Evolutionary conservation across 1,284 basidiomycete species (phyloP).

Genomic region (Tremellales sp.): DNA sequence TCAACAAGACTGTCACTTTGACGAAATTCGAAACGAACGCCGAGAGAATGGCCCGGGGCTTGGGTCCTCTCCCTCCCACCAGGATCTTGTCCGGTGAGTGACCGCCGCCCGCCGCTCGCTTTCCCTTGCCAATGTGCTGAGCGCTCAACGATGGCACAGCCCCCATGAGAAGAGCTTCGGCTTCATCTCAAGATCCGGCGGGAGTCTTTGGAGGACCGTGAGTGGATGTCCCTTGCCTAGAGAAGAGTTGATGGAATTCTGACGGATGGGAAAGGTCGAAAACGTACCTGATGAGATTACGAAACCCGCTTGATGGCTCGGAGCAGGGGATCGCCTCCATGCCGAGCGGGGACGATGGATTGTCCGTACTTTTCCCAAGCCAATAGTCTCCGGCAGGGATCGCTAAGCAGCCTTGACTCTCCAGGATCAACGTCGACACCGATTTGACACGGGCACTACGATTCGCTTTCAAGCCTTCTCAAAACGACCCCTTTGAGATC

Average conservation of each 20-base stretch:
- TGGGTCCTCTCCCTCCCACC: conserved; percentile 15
- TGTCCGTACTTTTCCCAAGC: background rate
- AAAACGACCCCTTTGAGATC: conserved; percentile 6
- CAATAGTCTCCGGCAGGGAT: background rate
- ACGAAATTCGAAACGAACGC: conserved; percentile 9
- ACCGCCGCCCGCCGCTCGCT: too few species aligned
- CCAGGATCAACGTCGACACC: conserved; percentile 2
- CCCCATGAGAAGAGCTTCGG: too few species aligned
- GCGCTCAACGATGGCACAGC: too few species aligned
- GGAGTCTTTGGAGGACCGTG: too few species aligned
- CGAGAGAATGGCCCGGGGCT: conserved; percentile 10
- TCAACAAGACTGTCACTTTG: too few species aligned
- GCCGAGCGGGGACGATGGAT: background rate
- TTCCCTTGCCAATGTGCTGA: too few species aligned
- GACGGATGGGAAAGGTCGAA: background rate
- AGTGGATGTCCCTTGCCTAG: too few species aligned
- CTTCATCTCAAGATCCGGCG: too few species aligned
- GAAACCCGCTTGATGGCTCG: conserved; percentile 5
- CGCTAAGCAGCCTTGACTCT: background rate
- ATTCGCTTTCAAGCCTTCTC: background rate
- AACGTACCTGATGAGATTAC: conserved; percentile 3
- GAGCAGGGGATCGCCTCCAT: conserved; percentile 2
- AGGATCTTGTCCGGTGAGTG: too few species aligned
- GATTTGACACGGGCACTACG: conserved; percentile 3
- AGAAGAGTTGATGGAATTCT: background rate